Percentiles rank a stretch among this genome's conserved stretches.
Evolutionary conservation across 805 yeast genomes (phyloP).

Genomic region (Yarrowia deformans): DNA sequence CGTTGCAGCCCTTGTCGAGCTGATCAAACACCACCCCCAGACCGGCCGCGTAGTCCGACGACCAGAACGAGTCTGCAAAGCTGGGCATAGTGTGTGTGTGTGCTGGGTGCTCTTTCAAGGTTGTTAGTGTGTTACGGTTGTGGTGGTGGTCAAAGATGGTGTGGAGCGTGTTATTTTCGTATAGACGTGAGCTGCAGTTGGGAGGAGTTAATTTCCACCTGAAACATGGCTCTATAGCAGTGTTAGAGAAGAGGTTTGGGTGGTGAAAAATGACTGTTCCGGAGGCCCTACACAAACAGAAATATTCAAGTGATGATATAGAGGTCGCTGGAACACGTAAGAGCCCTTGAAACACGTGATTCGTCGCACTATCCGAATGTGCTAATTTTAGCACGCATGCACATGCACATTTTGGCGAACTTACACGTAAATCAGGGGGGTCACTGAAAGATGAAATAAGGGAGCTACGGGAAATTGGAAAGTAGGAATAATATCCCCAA

Average conservation of each 20-base stretch:
- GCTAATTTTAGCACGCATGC: slow-evolving; percentile 7
- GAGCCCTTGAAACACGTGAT: neutral
- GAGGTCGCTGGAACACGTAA: neutral
- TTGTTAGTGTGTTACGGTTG: neutral
- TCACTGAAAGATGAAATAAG: neutral
- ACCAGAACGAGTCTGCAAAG: slow-evolving; percentile 81
- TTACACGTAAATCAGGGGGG: neutral
- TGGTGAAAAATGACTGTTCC: too few relatives aligned
- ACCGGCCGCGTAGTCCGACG: slow-evolving; percentile 66
- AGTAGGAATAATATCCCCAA: neutral
- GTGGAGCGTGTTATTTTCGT: slow-evolving; percentile 26
- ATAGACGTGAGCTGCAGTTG: slow-evolving; percentile 15
- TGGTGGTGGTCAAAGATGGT: neutral
- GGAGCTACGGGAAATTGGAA: neutral
- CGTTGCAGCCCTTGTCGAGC: slow-evolving; percentile 63
- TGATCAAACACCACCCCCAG: slow-evolving; percentile 51
- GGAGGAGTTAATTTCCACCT: slow-evolving; percentile 28
- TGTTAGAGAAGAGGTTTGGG: neutral
- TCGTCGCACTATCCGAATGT: neutral
- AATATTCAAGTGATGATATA: too few relatives aligned
- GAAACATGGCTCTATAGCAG: neutral
- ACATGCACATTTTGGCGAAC: slow-evolving; percentile 1
- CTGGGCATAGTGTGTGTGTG: slow-evolving; percentile 53
- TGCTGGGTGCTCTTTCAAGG: neutral
- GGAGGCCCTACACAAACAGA: too few relatives aligned